phyloP scores from a whole-genome alignment of 495 filamentous ascomycete species.

The Corynascus novoguineensis region DNA sequence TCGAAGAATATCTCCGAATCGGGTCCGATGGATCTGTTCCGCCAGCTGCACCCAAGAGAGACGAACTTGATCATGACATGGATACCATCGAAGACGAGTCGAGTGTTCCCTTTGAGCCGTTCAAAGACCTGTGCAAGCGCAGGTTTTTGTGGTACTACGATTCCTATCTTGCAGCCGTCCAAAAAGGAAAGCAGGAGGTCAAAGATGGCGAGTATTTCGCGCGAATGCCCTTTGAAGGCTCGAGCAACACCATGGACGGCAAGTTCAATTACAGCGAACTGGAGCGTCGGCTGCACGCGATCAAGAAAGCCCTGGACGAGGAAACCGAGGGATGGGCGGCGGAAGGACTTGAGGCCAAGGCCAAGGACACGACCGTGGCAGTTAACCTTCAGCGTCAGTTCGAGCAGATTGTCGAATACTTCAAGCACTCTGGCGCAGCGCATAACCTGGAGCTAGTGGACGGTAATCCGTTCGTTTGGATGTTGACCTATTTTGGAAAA shows the following conservation, averaged over 20 bases:
- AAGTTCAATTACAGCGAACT: constrained; percentile 78
- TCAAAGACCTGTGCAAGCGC: constrained; percentile 84
- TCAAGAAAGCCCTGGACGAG: constrained; percentile 61
- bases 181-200: constrained; percentile 53
- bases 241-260: constrained; percentile 78
- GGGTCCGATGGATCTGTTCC: constrained; percentile 44
- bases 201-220: constrained; percentile 58
- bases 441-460: constrained; percentile 68
- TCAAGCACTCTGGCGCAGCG: constrained; percentile 62
- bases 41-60: constrained; percentile 35
- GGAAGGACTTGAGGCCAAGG: constrained; percentile 58
- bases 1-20: constrained; percentile 74
- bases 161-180: constrained; percentile 68
- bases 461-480: constrained; percentile 65
- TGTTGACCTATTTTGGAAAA: constrained; percentile 75
- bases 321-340: constrained; percentile 68
- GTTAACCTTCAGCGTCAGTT: constrained; percentile 76
- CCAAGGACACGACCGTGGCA: constrained; percentile 67
- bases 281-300: constrained; percentile 56
- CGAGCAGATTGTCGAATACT: constrained; percentile 71
- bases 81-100: constrained; percentile 50
- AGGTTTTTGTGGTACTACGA: constrained; percentile 96
- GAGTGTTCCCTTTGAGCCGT: constrained; percentile 61
- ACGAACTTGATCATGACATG: constrained; percentile 49
- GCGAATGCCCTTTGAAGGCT: constrained; percentile 78